Evolutionary conservation across 768 basidiomycete species (phyloP).

Genomic region (Tremella fuciformis): DNA sequence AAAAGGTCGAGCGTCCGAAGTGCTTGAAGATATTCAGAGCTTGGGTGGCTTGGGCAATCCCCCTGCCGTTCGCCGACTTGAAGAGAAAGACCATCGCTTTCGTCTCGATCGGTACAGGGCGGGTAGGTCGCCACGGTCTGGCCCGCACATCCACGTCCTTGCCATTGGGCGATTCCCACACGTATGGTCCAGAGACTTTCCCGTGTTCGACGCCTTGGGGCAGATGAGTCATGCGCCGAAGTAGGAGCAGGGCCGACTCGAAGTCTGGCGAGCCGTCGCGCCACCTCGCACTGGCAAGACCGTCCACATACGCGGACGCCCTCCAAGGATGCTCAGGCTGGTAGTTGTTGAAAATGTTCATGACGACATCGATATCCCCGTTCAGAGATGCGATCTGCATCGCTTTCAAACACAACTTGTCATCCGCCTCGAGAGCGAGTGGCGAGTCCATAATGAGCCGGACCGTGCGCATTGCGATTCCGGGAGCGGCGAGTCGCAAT

Average conservation of each 20-base stretch:
- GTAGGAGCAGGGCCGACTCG: conserved; percentile 22
- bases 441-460: too few relatives aligned
- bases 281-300: conserved; percentile 34
- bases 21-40: too few relatives aligned
- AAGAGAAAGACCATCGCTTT: conserved; percentile 22
- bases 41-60: too few relatives aligned
- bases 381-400: conserved; percentile 6
- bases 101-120: conserved; percentile 13
- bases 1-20: too few relatives aligned
- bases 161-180: conserved; percentile 25
- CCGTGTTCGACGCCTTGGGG: conserved; percentile 13
- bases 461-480: too few relatives aligned
- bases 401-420: background rate
- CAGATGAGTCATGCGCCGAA: conserved; percentile 29
- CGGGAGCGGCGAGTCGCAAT: too few relatives aligned
- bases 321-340: background rate
- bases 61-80: conserved; percentile 14
- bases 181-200: background rate
- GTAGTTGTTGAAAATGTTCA: conserved; percentile 5
- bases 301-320: conserved; percentile 7
- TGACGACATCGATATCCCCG: conserved; percentile 6
- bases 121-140: conserved; percentile 14
- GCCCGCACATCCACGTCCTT: conserved; percentile 15
- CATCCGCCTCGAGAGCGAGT: background rate
- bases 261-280: conserved; percentile 26